Percentiles rank a stretch among this genome's conserved stretches.
phyloP scores from a whole-genome alignment of 768 basidiomycete genomes.

The Amanita rimosa region DNA sequence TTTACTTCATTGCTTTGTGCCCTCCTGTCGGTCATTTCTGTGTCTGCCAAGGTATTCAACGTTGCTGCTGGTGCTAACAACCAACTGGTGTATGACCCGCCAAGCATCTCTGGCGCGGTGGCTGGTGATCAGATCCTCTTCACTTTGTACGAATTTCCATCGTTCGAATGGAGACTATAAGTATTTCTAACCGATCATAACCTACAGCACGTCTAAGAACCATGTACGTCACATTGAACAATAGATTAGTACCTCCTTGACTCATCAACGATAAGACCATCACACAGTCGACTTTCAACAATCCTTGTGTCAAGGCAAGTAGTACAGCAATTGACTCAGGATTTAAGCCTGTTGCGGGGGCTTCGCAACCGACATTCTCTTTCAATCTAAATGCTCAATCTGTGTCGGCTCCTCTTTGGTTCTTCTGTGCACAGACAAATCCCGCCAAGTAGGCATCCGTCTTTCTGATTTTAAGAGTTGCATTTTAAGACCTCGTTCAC shows the following conservation, averaged over 20 bases:
- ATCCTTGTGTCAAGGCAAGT: conserved; percentile 32
- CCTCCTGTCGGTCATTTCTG: background rate
- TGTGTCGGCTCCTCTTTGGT: conserved; percentile 41
- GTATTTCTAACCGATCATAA: background rate
- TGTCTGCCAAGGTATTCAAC: conserved; percentile 2
- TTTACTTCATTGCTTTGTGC: background rate
- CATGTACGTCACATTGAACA: conserved; percentile 1
- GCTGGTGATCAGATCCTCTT: conserved; percentile 4
- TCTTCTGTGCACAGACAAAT: conserved; percentile 43
- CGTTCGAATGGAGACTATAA: too few species aligned
- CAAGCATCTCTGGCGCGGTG: background rate
- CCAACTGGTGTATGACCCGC: conserved; percentile 1
- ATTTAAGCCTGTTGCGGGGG: conserved; percentile 27
- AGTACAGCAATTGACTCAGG: conserved; percentile 36
- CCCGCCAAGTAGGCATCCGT: conserved; percentile 11
- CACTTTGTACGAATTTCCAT: background rate
- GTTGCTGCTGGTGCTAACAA: conserved; percentile 1
- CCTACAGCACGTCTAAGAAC: conserved; percentile 1
- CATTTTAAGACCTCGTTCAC: background rate
- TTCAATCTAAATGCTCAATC: conserved; percentile 29
- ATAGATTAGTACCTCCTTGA: background rate
- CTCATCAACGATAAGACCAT: conserved; percentile 27
- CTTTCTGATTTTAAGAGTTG: background rate
- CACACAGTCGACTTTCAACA: conserved; percentile 48
- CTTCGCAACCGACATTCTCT: conserved; percentile 23